phyloP scores from a whole-genome alignment of 805 yeast species.

The Zygosaccharomyces pseudorouxii region DNA sequence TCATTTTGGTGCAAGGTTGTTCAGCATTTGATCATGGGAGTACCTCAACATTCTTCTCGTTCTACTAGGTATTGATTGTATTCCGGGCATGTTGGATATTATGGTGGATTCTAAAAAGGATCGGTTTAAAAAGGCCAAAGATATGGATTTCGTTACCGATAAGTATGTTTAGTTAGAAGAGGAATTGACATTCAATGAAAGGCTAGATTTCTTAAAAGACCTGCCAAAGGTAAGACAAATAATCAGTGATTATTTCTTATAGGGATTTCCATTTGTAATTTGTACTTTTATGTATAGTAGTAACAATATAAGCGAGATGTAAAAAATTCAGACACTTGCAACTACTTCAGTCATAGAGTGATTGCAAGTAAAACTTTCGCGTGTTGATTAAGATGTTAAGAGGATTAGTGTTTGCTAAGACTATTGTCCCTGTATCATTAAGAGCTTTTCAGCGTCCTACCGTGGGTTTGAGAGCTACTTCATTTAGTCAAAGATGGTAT shows the following conservation, averaged over 20 bases:
- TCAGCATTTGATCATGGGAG: constrained; percentile 45
- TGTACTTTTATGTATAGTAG: neutral
- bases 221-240: constrained; percentile 39
- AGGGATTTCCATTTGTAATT: constrained; percentile 28
- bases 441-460: neutral
- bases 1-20: constrained; percentile 54
- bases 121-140: constrained; percentile 39
- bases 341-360: neutral
- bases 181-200: constrained; percentile 40
- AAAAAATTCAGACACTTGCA: neutral
- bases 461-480: constrained; percentile 2
- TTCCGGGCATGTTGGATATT: constrained; percentile 43
- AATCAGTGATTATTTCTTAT: constrained; percentile 18
- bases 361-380: neutral
- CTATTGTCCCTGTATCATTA: neutral
- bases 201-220: constrained; percentile 40
- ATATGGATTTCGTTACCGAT: constrained; percentile 52
- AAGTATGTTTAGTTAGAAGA: constrained; percentile 47
- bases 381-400: neutral
- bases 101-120: constrained; percentile 44
- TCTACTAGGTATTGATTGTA: constrained; percentile 44
- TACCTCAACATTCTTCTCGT: constrained; percentile 40
- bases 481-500: constrained; percentile 11
- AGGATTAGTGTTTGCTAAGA: neutral
- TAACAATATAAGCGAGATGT: neutral